Evolutionary conservation across 202 grass and related monocot species (phyloP), one percentile per base, ranked within the genome.

Genomic region (Carex arenaria): DNA sequence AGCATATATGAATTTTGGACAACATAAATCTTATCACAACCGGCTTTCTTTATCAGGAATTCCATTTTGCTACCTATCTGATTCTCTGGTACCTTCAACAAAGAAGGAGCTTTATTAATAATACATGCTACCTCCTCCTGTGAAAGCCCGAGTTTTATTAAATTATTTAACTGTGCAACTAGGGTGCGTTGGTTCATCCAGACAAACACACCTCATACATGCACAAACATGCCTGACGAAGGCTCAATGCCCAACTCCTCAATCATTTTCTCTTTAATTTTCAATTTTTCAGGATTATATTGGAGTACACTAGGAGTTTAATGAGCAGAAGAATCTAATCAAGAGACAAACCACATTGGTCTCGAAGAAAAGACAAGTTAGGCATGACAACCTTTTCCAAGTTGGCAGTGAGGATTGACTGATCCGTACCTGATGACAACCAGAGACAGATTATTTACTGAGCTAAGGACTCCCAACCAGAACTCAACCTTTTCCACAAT

Each of bases 21-120:
- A 47, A 94, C 76, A 80, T 94, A 80, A 10, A 82, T 74, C 15
- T 78, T 88, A 22, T 76, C 64, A 79, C 85, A 85, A 4, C 85
- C 84, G 53, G 74, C 90, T 87, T 92, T 90, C 5, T 87, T 87
- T 49, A 87, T 14, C 47, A 94, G n/a, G 79, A 90, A 94, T 13
- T 87, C 84, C 7, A 83, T 83, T 66, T 88, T 91, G 43, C 72
- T 80, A 28, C 64, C 78, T 5, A 87, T 45, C 60, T 78, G 81
- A 49, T 90, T 72, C 72, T 85, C 64, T 18, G 86, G 89, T 11
- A 84, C 59, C n/a, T 53, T 78, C 57, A 93, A 61, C 69, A 95
- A 86, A 43, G 62, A 45, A 11, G 93, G 90, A 3, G 83, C 82
- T 83, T 87, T 95, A 51, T 73, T 79, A 80, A 95, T 34, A 55